Evolutionary conservation across 2,329 filamentous ascomycete species (phyloP).

Genomic region (Ophiobolus disseminans): DNA sequence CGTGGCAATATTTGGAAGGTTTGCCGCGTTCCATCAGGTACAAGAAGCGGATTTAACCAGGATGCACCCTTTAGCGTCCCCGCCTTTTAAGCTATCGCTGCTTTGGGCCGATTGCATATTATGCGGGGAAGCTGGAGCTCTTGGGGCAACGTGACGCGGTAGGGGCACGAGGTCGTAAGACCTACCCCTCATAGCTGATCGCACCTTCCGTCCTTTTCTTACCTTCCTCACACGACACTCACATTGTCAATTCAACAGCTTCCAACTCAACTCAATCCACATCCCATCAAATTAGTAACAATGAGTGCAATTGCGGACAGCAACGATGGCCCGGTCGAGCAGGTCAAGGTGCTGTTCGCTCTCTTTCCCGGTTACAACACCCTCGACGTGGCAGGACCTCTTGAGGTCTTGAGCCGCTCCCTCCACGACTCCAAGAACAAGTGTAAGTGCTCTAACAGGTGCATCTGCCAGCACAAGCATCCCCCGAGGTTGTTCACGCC

Average conservation of each 20-base stretch:
- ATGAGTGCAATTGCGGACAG: conserved; percentile 51
- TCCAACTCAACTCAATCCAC: conserved; percentile 17
- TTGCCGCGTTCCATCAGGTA: conserved; percentile 19
- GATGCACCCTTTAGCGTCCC: conserved; percentile 18
- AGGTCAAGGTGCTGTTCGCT: conserved; percentile 68
- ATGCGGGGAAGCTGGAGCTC: neutral
- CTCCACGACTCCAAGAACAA: conserved; percentile 62
- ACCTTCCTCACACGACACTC: conserved; percentile 26
- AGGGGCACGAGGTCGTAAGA: conserved; percentile 8
- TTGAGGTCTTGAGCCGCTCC: conserved; percentile 64
- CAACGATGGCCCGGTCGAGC: conserved; percentile 58
- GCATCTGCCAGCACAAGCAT: conserved; percentile 3
- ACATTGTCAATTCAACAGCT: conserved; percentile 21
- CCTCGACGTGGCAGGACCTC: conserved; percentile 64
- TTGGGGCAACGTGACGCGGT: neutral
- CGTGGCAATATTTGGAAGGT: neutral
- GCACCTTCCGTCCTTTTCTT: conserved; percentile 11
- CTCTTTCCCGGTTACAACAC: conserved; percentile 64
- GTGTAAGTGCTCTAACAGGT: conserved; percentile 45
- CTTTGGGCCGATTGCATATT: too few relatives aligned
- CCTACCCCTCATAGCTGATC: conserved; percentile 3
- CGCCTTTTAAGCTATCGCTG: conserved; percentile 23
- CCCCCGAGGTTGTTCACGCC: neutral
- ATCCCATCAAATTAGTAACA: conserved; percentile 33
- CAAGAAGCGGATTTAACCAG: conserved; percentile 16